Percentiles rank a stretch among this genome's conserved stretches.
Evolutionary conservation across 257 asterid genomes (phyloP).

Genomic region (Prunella vulgaris): DNA sequence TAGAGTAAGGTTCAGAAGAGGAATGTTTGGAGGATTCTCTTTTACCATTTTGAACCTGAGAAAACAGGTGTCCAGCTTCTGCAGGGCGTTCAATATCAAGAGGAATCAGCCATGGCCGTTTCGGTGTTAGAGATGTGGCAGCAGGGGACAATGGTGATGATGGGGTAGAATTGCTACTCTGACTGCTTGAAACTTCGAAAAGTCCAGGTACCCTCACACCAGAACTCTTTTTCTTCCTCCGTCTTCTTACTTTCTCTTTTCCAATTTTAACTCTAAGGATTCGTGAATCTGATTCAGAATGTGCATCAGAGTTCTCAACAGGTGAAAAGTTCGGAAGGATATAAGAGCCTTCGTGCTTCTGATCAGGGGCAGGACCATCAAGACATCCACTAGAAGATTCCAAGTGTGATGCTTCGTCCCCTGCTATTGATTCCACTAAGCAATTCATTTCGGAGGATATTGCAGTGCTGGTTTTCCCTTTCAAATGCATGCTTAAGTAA

Average conservation of each 20-base stretch:
- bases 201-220: constrained; percentile 32
- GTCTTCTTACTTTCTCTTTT: constrained; percentile 62
- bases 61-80: constrained; percentile 32
- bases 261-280: constrained; percentile 53
- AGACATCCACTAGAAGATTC: constrained; percentile 30
- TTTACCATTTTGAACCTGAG: constrained; percentile 22
- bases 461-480: constrained; percentile 20
- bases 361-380: constrained; percentile 19
- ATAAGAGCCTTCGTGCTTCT: constrained; percentile 23
- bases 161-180: constrained; percentile 85
- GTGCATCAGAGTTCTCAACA: constrained; percentile 33
- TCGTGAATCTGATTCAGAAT: constrained; percentile 33
- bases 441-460: constrained; percentile 26
- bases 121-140: constrained; percentile 42
- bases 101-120: constrained; percentile 34
- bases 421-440: constrained; percentile 31
- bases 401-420: constrained; percentile 33
- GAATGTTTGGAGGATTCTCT: constrained; percentile 22
- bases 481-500: constrained; percentile 21
- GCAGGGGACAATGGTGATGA: constrained; percentile 81
- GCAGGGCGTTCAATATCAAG: constrained; percentile 32
- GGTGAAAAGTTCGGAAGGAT: constrained; percentile 13
- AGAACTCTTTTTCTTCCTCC: constrained; percentile 63
- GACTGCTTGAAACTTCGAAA: constrained; percentile 84
- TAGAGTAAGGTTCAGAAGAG: constrained; percentile 20